Base-by-base conservation (phyloP, 2,329 filamentous ascomycete genomes). In the Clonostachys rhizophaga region DNA sequence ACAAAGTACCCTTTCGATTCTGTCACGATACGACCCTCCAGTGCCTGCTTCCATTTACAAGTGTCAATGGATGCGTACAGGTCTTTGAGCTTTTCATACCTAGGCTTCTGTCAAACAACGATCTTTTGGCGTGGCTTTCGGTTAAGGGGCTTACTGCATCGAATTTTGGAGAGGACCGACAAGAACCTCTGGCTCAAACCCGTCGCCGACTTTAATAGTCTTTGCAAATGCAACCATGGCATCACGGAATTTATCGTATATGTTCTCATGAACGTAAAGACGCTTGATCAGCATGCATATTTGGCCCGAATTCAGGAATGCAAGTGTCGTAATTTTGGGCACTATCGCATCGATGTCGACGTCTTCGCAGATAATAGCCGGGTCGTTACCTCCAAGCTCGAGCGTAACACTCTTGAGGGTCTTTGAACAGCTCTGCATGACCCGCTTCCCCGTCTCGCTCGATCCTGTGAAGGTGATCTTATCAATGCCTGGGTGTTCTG, bases 391-490 rank as follows among this genome's bases (percentile, higher is more conserved):
- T 45, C 79, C 78, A 9, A 50, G 43, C 43, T 50, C 49, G 36
- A 50, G 46, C n/a, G 46, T 35, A n/a, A 39, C 45, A 13, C 49
- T 39, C 36, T 50, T 50, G 8, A 50, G 34, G 7, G 49, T 47
- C 17, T 40, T 43, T 5, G 45, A 39, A 33, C 45, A 47, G 40
- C 49, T 50, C 20, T 42, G 34, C 5, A 46, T 46, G 52, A 85
- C 74, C 59, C 72, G 75, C 66, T 81, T 83, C n/a, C 81, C 81
- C 1, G 77, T 83, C 1, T 69, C 67, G 36, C 70, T 77, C 14
- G 77, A 82, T 6, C 82, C 81, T 1, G 82, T 85, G 63, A 86
- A 86, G 55, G 68, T 72, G 62, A 86, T 76, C 69, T 82, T 85
- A 50, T 74, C 70, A 47, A 84, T 72, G 24, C 69, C 75, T 0